Evolutionary conservation across 108 stramenopile species (phyloP), one percentile per base, ranked within the genome.

Genomic region (Thalassiosira profunda): DNA sequence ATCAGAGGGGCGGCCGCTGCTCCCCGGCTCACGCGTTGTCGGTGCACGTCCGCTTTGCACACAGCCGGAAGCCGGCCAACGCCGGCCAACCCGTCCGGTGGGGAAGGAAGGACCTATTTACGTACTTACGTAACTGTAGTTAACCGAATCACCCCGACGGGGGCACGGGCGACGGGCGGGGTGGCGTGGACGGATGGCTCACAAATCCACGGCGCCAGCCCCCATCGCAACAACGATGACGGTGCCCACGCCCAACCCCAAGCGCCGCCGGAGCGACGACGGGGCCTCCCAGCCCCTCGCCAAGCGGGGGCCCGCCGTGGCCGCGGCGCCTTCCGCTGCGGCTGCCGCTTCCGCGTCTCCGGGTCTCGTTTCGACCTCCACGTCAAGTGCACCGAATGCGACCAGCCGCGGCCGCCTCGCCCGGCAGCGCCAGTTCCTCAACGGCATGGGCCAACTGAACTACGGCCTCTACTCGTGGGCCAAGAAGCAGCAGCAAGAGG

Each of bases 371-470:
- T 11, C 1, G 0, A 17, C 47, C 12, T 26, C 47, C 12, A 48
- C 2, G 3, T 28, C 49, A 1, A 7, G 31, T 1, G n/a, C 49
- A n/a, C 14, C 14, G 0, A n/a, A 18, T 26, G 31, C 49, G 15
- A 28, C 25, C 2, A 33, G 31, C 26, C 28, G 30, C 2, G 30
- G 30, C 15, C 49, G 49, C 23, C 28, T 33, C 30, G 49, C 34
- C 25, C 15, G 36, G 35, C 11, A 58, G 25, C 20, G 14, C 15
- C 23, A n/a, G 24, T 58, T 41, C 3, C n/a, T 8, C 5, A 17
- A 58, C 24, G 28, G 25, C 21, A 59, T 72, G 18, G 35, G 44
- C 23, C 8, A 30, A 46, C 60, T 72, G 15, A 72, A 72, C 41
- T 72, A 44, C 54, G 43, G 54, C 5, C 1, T 31, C 3, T 26